These are phyloP conservation scores for Phoma sp. DNA, from an alignment of 2,329 filamentous ascomycete genomes.

Conservation along the genomic window DNA sequence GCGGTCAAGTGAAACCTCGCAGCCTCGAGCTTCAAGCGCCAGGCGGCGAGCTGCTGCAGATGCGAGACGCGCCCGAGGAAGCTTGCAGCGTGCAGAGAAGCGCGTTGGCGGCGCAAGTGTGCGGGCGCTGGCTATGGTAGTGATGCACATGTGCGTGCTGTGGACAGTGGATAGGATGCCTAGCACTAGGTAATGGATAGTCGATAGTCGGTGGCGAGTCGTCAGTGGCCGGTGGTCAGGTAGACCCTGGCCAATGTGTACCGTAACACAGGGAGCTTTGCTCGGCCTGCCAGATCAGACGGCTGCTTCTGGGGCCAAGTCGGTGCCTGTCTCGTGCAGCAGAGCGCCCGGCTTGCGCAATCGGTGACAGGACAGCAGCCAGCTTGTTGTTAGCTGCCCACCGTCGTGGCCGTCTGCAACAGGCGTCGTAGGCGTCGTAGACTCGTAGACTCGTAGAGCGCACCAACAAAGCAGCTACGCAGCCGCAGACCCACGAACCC, in stretches of 20 bases:
- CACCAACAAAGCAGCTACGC: too few relatives aligned
- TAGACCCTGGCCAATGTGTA: too few relatives aligned
- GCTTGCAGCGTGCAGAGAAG: background rate
- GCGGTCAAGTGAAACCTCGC: conserved; percentile 15
- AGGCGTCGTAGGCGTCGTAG: background rate
- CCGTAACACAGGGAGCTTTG: conserved; percentile 2
- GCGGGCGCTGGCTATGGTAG: too few relatives aligned
- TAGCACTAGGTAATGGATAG: too few relatives aligned
- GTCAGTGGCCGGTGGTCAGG: too few relatives aligned
- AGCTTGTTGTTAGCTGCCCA: background rate
- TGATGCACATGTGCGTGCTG: background rate
- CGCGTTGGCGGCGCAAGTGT: background rate
- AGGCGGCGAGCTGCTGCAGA: conserved; percentile 15
- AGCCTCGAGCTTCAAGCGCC: conserved; percentile 13
- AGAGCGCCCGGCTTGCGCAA: background rate
- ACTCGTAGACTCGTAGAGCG: too few relatives aligned
- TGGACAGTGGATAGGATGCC: background rate
- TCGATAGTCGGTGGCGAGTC: too few relatives aligned
- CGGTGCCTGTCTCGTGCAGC: background rate
- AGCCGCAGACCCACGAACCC: background rate
- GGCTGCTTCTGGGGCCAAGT: background rate
- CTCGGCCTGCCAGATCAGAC: background rate
- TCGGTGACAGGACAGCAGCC: too few relatives aligned
- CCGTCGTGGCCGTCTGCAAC: background rate
- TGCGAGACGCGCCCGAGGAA: conserved; percentile 18